These are phyloP conservation scores for Cyamopsis tetragonoloba DNA, from an alignment of 306 rosid species.

Conservation along the genomic window DNA sequence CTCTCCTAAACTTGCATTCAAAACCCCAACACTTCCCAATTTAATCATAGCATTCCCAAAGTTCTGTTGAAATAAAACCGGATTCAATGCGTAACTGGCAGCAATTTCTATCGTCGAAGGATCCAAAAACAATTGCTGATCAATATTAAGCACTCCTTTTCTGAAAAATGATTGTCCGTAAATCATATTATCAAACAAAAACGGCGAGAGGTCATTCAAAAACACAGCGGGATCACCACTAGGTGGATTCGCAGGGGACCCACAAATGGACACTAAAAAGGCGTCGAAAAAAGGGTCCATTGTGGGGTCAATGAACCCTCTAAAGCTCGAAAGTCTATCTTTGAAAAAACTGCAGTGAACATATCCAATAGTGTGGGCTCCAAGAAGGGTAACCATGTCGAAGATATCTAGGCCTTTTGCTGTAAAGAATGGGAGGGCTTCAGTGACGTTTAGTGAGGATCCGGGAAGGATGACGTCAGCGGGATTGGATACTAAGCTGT, in stretches of 20 bases:
- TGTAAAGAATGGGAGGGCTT: constrained; percentile 1
- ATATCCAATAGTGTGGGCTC: constrained; percentile 46
- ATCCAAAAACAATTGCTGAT: constrained; percentile 38
- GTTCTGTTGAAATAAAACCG: constrained; percentile 9
- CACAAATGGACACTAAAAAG: background rate
- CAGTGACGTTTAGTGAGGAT: background rate
- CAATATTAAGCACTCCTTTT: constrained; percentile 36
- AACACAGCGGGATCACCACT: background rate
- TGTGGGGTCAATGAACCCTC: constrained; percentile 21
- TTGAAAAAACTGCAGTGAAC: constrained; percentile 33
- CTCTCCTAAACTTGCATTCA: constrained; percentile 31
- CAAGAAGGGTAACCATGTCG: constrained; percentile 48
- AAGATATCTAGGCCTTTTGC: constrained; percentile 16
- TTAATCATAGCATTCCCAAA: constrained; percentile 38
- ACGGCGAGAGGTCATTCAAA: constrained; percentile 37
- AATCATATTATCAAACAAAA: constrained; percentile 28
- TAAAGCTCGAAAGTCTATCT: constrained; percentile 16
- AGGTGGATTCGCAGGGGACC: background rate
- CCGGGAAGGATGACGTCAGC: too few relatives aligned
- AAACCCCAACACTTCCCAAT: constrained; percentile 30
- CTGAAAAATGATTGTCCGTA: constrained; percentile 22
- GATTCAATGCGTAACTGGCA: constrained; percentile 24
- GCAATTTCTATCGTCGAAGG: constrained; percentile 10
- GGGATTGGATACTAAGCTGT: too few relatives aligned
- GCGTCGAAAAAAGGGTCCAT: constrained; percentile 35